Base-by-base conservation (phyloP, 257 asterid species). In the Verbena officinalis region DNA sequence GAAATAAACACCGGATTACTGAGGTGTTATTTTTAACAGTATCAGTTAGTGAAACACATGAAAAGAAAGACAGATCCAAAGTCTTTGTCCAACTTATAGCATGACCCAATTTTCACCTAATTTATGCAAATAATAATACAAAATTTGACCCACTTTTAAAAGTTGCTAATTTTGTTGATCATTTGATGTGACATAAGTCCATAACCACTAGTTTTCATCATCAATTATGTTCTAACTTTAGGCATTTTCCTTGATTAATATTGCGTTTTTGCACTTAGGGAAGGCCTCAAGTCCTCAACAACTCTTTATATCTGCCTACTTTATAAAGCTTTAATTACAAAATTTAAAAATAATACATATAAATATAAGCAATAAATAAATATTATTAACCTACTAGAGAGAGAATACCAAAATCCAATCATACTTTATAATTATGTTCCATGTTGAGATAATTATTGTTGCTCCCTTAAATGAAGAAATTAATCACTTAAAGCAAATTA, bases 241-340 rank as follows among this genome's bases (percentile, higher is more conserved):
- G 38, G 24, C 30, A 7, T 36, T 57, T 38, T 38, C 58, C 50
- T 45, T 34, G 23, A 44, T 16, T 51, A 21, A 44, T 42, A 16
- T 33, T 30, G 19, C 44, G 33, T n/a, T n/a, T n/a, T n/a, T n/a
- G 24, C 9, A 30, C 20, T 53, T 10, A 22, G 59, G 57, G 73
- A 53, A 16, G 70, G 45, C 69, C 42, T n/a, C n/a, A n/a, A n/a
- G n/a, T n/a, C n/a, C n/a, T 42, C 54, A 68, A 55, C 71, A 68
- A 44, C 78, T 73, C 67, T 52, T 43, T 34, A n/a, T 21, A 45
- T 55, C 60, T 59, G 24, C 70, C 60, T 49, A 66, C 42, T 66
- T 39, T n/a, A 33, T n/a, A n/a, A n/a, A 55, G 15, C 23, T n/a
- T 14, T 64, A 8, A 64, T 34, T 20, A n/a, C 3, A 16, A 15